Evolutionary conservation across 352 stramenopile species (phyloP).

Genomic region (Lagenidium giganteum): DNA sequence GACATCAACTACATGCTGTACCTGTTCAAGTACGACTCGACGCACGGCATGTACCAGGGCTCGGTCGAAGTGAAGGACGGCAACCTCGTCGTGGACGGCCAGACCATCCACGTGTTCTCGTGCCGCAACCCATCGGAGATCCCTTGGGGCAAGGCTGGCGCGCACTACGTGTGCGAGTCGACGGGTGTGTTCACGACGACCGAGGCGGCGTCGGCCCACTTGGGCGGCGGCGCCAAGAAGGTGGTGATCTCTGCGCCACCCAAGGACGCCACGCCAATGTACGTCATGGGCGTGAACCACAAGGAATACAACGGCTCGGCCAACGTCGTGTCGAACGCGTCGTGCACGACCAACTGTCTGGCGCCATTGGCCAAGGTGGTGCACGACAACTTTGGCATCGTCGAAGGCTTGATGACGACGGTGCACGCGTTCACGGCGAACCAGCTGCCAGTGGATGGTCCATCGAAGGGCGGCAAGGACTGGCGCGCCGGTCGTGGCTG

Average conservation of each 20-base stretch:
- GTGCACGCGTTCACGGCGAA: conserved; percentile 53
- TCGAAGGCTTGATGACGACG: conserved; percentile 29
- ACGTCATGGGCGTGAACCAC: conserved; percentile 93
- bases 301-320: conserved; percentile 77
- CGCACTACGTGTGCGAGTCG: conserved; percentile 93
- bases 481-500: conserved; percentile 88
- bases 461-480: conserved; percentile 88
- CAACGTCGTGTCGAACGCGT: conserved; percentile 65
- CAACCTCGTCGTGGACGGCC: conserved; percentile 41
- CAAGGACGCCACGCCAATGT: conserved; percentile 90
- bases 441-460: conserved; percentile 91
- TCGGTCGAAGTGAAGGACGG: conserved; percentile 79
- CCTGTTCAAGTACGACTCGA: conserved; percentile 95
- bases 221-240: conserved; percentile 91
- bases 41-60: conserved; percentile 87
- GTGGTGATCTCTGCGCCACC: conserved; percentile 94
- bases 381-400: conserved; percentile 36
- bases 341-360: conserved; percentile 61
- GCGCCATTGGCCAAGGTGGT: conserved; percentile 31
- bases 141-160: conserved; percentile 60
- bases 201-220: conserved; percentile 74
- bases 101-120: conserved; percentile 24
- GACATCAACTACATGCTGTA: conserved; percentile 67
- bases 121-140: conserved; percentile 48
- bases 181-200: conserved; percentile 92